Evolutionary conservation across 192 early-diverging fungal genomes (phyloP), one percentile per base, ranked within the genome.

Genomic region (Geranomyces variabilis): DNA sequence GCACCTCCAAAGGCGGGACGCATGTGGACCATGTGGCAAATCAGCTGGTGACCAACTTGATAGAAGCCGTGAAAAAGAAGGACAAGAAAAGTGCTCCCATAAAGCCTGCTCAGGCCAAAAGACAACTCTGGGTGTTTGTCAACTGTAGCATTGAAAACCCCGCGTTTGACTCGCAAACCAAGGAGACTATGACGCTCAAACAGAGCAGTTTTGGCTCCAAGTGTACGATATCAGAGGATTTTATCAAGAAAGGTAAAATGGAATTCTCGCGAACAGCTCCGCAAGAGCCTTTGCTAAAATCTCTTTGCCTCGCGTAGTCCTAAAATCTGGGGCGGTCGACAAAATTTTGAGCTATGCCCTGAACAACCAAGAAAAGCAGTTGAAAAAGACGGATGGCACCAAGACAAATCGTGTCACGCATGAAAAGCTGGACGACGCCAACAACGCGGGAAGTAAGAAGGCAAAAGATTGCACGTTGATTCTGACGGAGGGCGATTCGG

Each of bases 401-500:
- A 89, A 87, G 48, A n/a, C n/a, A 77, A 81, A 59, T 77, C 80
- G 19, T 83, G 95, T 80, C 87, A 0, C 90, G 90, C 56, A 91
- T 99, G 41, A 81, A 31, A 98, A 97, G 75, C 87, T 98, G 2
- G 95, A 95, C 49, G 97, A 99, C 73, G 97, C 97, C 34, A 96
- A 94, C 73, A 84, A 89, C 61, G 97, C 97, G 17, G 97, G 97
- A 14, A 87, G 86, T 0, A 78, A 81, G 10, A 77, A 90, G 55
- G 86, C 88, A 21, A 73, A 76, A 43, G 63, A 94, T 10, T 99
- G 97, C 78, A 98, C 95, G 19, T 81, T 99, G 58, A 96, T 99
- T 76, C 82, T 99, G 60, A 98, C 97, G 0, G 97, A 97, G 84
- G 96, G 96, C 79, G 96, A 97, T 75, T 96, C 94, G 13, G 96